Evolutionary conservation across 2,329 filamentous ascomycete species (phyloP), one percentile per base, ranked within the genome.

Genomic region (Trichoderma koningii): DNA sequence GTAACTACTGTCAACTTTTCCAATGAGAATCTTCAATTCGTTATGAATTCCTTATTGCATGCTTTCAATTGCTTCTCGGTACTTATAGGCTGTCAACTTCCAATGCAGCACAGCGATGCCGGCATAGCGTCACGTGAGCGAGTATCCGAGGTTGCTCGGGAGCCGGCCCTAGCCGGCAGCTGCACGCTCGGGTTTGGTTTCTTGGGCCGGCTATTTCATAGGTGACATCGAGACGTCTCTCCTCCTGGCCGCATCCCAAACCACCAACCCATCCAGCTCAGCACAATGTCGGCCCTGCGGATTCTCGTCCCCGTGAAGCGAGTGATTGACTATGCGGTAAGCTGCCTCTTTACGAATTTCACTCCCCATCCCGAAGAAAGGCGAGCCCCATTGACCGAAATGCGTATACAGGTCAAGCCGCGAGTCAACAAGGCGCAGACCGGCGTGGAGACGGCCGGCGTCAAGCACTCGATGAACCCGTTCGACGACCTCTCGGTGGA

Each of bases 401-500:
- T 41, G 30, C 12, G 52, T 15, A 45, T 62, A 63, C 71, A 89
- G 87, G 85, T 89, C 81, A 89, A 88, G 74, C 86, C 86, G 65
- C 85, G 87, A 71, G 85, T 89, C 76, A 89, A 89, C 82, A 89
- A 88, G 77, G 80, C 86, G 72, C 84, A 86, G 79, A 97, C 94
- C 67, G 94, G 88, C 75, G 90, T 99, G 79, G 94, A 97, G 80
- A 97, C 91, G 63, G 85, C 89, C 69, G 91, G 91, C 71, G 93
- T 98, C 74, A 98, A 98, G 81, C 94, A 98, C 85, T 93, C 89
- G 76, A 94, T 99, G 87, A 99, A 98, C 84, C 95, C 95, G 21
- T 99, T 99, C 81, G 95, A 99, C 83, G 95, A 99, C 79, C 91
- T 99, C 74, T 96, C 93, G 50, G 88, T 99, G 78, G 95, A 99